Base-by-base conservation (phyloP, 305 asterid species). In the Monarda citriodora region DNA sequence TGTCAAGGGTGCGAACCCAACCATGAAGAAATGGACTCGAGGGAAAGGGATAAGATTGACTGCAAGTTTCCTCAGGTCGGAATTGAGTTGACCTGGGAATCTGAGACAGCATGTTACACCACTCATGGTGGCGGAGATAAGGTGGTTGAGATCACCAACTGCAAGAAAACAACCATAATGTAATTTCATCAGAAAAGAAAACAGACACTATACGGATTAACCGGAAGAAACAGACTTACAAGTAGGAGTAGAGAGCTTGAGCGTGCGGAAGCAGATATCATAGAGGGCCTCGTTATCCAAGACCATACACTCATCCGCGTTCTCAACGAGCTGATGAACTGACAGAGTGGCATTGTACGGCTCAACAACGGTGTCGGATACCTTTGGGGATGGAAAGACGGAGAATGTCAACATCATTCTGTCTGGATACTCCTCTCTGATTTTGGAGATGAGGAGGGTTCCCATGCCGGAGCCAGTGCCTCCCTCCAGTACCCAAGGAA, bases 391-490 rank as follows among this genome's bases (percentile, higher is more conserved):
- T 65, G 85, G 85, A 54, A 79, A 79, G 58, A 79, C 86, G 5
- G 86, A 80, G 53, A 80, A 80, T 21, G 86, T 80, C 71, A 80
- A 59, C 86, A 80, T 80, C 86, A 80, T 80, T 38, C 86, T 71
- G 61, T 80, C 83, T 1, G 86, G 86, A 69, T 80, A 80, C 66
- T 80, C 86, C 71, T 80, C 86, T 65, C 86, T 66, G 65, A 80
- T 80, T 72, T 80, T 80, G 48, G 86, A 80, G 64, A 80, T 80
- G 53, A 81, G 82, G 68, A 81, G 84, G 56, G 87, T 81, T 26
- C 87, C 87, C 87, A 81, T 81, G 49, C 84, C 87, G 38, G 87
- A 81, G 34, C 87, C 87, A 12, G 87, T 81, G 58, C 86, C 86
- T 74, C 86, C 86, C n/a, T n/a, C n/a, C n/a, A n/a, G n/a, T n/a